phyloP scores from a whole-genome alignment of 352 stramenopile species.

The Plasmopara viticola region DNA sequence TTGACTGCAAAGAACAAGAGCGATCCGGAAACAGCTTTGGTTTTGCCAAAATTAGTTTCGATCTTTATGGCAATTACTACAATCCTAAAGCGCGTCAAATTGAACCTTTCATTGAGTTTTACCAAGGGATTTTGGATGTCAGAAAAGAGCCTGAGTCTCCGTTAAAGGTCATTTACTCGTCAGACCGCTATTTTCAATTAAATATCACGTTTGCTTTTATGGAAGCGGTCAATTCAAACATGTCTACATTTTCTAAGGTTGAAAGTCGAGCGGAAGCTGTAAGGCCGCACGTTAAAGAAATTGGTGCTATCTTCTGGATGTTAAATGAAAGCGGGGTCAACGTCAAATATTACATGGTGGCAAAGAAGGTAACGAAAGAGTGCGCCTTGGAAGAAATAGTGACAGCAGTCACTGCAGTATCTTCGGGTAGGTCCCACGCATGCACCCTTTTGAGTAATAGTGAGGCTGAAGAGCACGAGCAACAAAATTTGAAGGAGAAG shows the following conservation, averaged over 20 bases:
- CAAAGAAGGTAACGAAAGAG: constrained; percentile 60
- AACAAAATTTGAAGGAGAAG: constrained; percentile 83
- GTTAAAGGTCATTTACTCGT: constrained; percentile 66
- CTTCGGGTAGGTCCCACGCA: constrained; percentile 38
- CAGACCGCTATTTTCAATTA: constrained; percentile 80
- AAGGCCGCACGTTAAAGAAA: constrained; percentile 75
- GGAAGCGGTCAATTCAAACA: constrained; percentile 63
- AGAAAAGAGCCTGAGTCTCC: constrained; percentile 67
- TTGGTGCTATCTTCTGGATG: constrained; percentile 81
- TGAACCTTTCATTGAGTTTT: constrained; percentile 85
- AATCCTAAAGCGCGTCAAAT: constrained; percentile 67
- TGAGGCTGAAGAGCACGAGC: constrained; percentile 70
- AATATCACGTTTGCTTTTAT: constrained; percentile 84
- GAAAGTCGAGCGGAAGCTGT: constrained; percentile 36
- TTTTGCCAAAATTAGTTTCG: constrained; percentile 68
- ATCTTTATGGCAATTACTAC: constrained; percentile 87
- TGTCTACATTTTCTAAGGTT: constrained; percentile 62
- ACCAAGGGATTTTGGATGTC: constrained; percentile 67
- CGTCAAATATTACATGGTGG: constrained; percentile 76
- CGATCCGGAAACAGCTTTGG: constrained; percentile 62
- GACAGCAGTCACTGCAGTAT: constrained; percentile 45
- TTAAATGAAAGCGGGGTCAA: constrained; percentile 74
- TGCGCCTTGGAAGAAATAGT: constrained; percentile 46
- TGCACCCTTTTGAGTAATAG: constrained; percentile 58
- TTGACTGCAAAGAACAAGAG: constrained; percentile 35